Evolutionary conservation across 192 early-diverging fungal species (phyloP).

Genomic region (Linnemannia exigua): DNA sequence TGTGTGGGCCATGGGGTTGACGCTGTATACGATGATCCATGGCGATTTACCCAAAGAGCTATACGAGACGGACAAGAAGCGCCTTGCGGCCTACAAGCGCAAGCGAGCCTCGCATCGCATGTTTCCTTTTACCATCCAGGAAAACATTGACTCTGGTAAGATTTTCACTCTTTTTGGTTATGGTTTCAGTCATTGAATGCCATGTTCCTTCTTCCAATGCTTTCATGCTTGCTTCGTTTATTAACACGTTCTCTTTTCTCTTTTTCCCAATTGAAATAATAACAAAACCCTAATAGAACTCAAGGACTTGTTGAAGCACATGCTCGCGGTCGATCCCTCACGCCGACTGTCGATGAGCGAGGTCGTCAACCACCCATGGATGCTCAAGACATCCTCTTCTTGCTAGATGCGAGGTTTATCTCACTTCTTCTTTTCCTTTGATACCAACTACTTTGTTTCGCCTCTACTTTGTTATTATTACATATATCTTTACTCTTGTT

Average conservation of each 20-base stretch:
- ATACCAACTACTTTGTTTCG: neutral
- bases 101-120: conserved; percentile 26
- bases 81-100: conserved; percentile 30
- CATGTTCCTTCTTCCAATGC: neutral
- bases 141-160: conserved; percentile 35
- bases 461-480: neutral
- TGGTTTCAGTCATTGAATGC: neutral
- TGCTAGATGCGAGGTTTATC: neutral
- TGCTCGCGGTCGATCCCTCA: conserved; percentile 48
- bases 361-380: conserved; percentile 43
- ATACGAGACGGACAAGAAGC: conserved; percentile 38
- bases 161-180: neutral
- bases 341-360: conserved; percentile 37
- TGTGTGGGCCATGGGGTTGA: conserved; percentile 37
- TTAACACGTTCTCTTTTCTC: neutral
- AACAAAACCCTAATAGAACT: conserved; percentile 21
- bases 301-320: conserved; percentile 38
- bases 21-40: conserved; percentile 42
- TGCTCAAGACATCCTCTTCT: conserved; percentile 6
- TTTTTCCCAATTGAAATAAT: neutral
- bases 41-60: conserved; percentile 41
- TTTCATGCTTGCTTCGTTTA: conserved; percentile 3
- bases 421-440: neutral
- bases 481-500: neutral
- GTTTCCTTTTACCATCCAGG: conserved; percentile 42